Evolutionary conservation across 1,284 basidiomycete genomes (phyloP), one percentile per base, ranked within the genome.

Genomic region (Xerocomus alliaceus): DNA sequence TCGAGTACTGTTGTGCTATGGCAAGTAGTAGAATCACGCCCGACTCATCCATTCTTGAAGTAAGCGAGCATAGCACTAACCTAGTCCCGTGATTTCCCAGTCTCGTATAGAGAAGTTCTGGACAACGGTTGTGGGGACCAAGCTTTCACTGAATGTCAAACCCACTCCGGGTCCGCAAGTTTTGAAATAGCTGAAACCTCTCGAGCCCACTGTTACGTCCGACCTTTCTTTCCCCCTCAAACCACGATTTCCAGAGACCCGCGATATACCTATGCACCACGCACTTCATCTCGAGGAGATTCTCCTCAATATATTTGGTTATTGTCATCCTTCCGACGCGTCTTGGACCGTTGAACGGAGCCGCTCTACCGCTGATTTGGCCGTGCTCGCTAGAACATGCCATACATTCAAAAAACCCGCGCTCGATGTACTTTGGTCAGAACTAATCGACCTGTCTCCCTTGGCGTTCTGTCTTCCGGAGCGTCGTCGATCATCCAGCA

Each of bases 271-370:
- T 24, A 68, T 66, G 66, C 56, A 66, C 24, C 64, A 20, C 26
- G 56, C 51, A 42, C 56, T 68, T 20, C 15, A 31, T 15, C 47
- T 68, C 26, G 52, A 62, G 18, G 65, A 66, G 17, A 59, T 66
- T 9, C 56, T 68, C 7, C 26, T 53, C 54, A 42, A 45, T n/a
- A 58, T 66, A 47, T 66, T 63, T 47, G 12, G 26, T 22, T 35
- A 52, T 17, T 54, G 47, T 24, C 35, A 37, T 15, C 28, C 34
- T 28, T 10, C 12, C 9, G 22, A 44, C 20, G 28, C 35, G 18
- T 29, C 28, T 24, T 47, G 45, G 54, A 47, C 54, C 5, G 24
- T 47, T 31, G 34, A 55, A 22, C 34, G 45, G 8, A 11, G 35
- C 18, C 15, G 11, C 1, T 41, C 22, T 20, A 47, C 60, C 2